Evolutionary conservation across 2,329 filamentous ascomycete genomes (phyloP).

Genomic region (Penicillium frequentans): DNA sequence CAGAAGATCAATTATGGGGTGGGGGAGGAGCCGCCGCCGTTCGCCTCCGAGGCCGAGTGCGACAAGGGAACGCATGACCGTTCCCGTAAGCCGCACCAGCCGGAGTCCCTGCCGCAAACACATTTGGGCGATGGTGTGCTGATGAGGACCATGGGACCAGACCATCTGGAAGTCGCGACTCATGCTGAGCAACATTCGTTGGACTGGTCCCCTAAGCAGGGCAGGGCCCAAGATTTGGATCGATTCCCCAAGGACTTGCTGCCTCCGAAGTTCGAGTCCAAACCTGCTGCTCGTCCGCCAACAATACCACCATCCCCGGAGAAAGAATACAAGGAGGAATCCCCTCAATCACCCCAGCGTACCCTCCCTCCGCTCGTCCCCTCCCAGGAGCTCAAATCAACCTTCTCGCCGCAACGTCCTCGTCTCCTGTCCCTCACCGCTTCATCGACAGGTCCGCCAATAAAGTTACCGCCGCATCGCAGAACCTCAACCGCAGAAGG

Average conservation of each 20-base stretch:
- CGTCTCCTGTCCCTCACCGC: slow-evolving; percentile 6
- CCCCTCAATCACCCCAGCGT: not conserved
- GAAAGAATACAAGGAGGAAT: not conserved
- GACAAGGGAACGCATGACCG: slow-evolving; percentile 32
- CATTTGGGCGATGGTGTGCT: slow-evolving; percentile 63
- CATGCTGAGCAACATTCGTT: slow-evolving; percentile 57
- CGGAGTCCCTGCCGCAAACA: slow-evolving; percentile 40
- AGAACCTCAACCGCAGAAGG: slow-evolving; percentile 10
- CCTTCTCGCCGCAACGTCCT: not conserved
- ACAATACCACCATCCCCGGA: not conserved
- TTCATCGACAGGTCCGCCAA: not conserved
- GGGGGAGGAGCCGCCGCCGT: slow-evolving; percentile 36
- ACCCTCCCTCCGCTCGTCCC: slow-evolving; percentile 1
- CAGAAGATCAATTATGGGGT: slow-evolving; percentile 32
- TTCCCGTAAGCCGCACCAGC: slow-evolving; percentile 38
- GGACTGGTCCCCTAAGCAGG: not conserved
- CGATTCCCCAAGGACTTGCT: not conserved
- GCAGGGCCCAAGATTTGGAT: not conserved
- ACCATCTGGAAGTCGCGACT: slow-evolving; percentile 64
- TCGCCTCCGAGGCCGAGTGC: slow-evolving; percentile 24
- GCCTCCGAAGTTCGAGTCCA: not conserved
- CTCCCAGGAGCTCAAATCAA: not conserved
- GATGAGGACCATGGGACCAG: slow-evolving; percentile 64
- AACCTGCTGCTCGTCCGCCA: not conserved
- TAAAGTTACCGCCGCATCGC: not conserved